Evolutionary conservation across 331 rosid genomes (phyloP), one percentile per base, ranked within the genome.

Genomic region (Quercus lobata): DNA sequence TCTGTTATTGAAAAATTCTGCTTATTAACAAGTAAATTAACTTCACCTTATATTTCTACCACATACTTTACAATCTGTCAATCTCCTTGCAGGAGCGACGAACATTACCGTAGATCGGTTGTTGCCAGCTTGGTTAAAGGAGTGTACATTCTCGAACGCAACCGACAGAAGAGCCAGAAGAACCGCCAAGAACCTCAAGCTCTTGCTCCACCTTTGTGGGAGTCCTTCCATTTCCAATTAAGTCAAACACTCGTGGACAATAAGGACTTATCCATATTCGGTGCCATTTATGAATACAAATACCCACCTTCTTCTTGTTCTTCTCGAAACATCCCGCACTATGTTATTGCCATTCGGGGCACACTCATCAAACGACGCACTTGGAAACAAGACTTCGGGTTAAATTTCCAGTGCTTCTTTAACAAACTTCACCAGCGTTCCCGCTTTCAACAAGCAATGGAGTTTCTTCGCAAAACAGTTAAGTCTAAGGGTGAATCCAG

Each of bases 291-390:
- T 14, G 76, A 82, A 12, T 65, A 57, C 69, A 46, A 7, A 29
- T 17, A 21, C 57, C 76, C 73, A 18, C 15, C 16, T 9, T 9
- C 53, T 44, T 35, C 41, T 35, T 35, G 8, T 34, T 34, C 73
- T 30, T 1, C 21, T 4, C 57, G 4, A 30, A 35, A 61, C 1
- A 44, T 74, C 44, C 86, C 86, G 14, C 76, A 54, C 8, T 82
- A 79, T 17, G 80, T 82, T 44, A 66, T 79, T 52, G 89, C 84
- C 19, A 73, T 86, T n/a, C 71, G 89, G 6, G 89, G 89, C 17
- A 73, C 78, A 22, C n/a, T 73, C 3, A 29, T 19, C 5, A 5
- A 46, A 6, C 34, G 3, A 5, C 4, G 63, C 44, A 73, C 83
- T 11, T 18, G 65, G 17, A 22, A 16, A 5, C 52, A 54, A 12